These are phyloP conservation scores for Colletotrichum sp. DNA, from an alignment of 2,329 filamentous ascomycete species.

Conservation along the genomic window DNA sequence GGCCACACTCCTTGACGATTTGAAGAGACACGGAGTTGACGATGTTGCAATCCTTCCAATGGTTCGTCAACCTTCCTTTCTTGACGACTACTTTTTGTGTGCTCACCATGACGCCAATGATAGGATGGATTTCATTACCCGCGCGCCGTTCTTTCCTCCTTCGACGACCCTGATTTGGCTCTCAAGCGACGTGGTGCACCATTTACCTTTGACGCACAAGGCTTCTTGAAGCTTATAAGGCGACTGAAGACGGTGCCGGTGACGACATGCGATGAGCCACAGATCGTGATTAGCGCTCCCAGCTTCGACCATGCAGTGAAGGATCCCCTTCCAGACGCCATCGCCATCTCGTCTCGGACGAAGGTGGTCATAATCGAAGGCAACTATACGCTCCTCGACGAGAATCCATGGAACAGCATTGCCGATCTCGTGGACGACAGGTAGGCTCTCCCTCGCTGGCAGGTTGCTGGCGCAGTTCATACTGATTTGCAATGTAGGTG, in stretches of 20 bases:
- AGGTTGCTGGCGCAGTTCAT: not conserved
- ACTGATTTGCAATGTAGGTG: constrained; percentile 24
- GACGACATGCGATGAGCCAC: constrained; percentile 20
- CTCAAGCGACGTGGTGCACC: constrained; percentile 31
- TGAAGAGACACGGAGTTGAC: constrained; percentile 15
- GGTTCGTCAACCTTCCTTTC: constrained; percentile 17
- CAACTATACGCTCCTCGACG: constrained; percentile 52
- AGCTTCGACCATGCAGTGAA: constrained; percentile 57
- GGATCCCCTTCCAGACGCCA: constrained; percentile 41
- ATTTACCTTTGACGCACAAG: constrained; percentile 32
- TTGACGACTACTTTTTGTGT: not conserved
- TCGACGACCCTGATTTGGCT: constrained; percentile 26
- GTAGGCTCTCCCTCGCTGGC: constrained; percentile 1
- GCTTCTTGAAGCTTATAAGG: constrained; percentile 24
- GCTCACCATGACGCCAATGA: not conserved
- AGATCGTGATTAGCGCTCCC: constrained; percentile 32
- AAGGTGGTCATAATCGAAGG: constrained; percentile 58
- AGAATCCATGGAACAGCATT: constrained; percentile 49
- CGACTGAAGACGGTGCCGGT: constrained; percentile 26
- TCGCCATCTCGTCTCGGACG: constrained; percentile 37
- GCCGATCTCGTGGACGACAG: constrained; percentile 51
- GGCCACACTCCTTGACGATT: constrained; percentile 20
- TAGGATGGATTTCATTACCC: constrained; percentile 36
- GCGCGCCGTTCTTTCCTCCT: constrained; percentile 23
- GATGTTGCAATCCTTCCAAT: constrained; percentile 29